A percentile compares a stretch with the other conserved stretches of the same genome.
Evolutionary conservation across 2,329 filamentous ascomycete species (phyloP).

Genomic region (Cryphonectria parasitica): DNA sequence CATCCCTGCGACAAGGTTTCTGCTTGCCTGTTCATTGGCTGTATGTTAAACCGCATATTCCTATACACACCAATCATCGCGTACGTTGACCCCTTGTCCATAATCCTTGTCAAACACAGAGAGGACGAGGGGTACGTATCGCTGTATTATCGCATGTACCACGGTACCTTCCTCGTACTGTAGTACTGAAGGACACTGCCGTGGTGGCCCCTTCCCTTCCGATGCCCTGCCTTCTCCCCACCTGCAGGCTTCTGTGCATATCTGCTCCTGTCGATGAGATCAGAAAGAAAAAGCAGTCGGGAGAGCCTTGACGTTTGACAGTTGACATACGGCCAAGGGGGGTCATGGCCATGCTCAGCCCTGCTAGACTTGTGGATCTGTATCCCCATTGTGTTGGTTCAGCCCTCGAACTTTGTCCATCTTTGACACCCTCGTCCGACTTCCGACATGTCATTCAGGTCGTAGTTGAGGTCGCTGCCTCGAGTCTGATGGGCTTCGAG

Average conservation of each 20-base stretch:
- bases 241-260: neutral
- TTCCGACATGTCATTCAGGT: neutral
- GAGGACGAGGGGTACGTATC: neutral
- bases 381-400: neutral
- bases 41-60: neutral
- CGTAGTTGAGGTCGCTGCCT: neutral
- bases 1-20: neutral
- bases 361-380: neutral
- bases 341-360: neutral
- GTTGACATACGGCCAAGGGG: neutral
- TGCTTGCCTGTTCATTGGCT: slow-evolving; percentile 16
- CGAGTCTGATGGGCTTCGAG: neutral
- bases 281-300: neutral
- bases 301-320: neutral
- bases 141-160: neutral
- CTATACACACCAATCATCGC: slow-evolving; percentile 26
- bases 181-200: neutral
- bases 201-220: neutral
- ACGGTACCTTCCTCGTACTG: neutral
- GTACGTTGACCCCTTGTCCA: neutral
- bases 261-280: neutral
- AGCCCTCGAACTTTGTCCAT: neutral
- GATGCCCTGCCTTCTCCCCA: neutral
- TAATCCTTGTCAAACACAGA: neutral
- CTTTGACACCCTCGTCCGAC: neutral